A percentile compares a stretch with the other conserved stretches of the same genome.
phyloP scores from a whole-genome alignment of 2,329 filamentous ascomycete genomes.

The Xylaria sp. region DNA sequence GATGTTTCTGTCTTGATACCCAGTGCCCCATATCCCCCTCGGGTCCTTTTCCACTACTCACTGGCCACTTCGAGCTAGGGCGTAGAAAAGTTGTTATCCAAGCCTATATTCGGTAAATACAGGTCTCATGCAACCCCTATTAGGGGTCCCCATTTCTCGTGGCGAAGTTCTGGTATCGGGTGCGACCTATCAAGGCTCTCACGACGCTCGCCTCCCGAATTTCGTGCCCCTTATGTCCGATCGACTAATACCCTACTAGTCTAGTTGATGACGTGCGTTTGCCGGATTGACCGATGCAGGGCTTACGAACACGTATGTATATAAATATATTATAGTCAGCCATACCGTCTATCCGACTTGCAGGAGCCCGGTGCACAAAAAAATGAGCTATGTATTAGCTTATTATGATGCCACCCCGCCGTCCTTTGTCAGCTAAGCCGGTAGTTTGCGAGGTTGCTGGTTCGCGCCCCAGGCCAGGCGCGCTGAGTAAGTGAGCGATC shows the following conservation, averaged over 20 bases:
- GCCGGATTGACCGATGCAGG: slow-evolving; percentile 18
- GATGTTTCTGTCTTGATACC: no score
- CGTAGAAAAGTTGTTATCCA: no score
- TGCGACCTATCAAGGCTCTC: no score
- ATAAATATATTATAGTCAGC: slow-evolving; percentile 5
- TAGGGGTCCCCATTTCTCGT: no score
- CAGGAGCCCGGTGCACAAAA: slow-evolving; percentile 1
- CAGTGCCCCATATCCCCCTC: no score
- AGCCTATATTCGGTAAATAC: no score
- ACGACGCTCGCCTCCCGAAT: no score
- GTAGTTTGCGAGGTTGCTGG: background rate
- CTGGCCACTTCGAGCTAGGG: no score
- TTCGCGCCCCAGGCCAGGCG: background rate
- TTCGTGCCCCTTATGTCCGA: no score
- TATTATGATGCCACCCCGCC: background rate
- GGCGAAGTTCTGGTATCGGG: no score
- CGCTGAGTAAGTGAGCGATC: slow-evolving; percentile 8
- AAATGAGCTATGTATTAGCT: slow-evolving; percentile 1
- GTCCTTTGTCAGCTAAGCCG: slow-evolving; percentile 4
- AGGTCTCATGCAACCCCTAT: no score
- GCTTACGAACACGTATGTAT: background rate
- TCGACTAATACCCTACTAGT: background rate
- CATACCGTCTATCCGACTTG: slow-evolving; percentile 18
- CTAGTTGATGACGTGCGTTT: background rate
- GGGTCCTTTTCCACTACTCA: no score